Base-by-base conservation (phyloP, 805 yeast species). In the Barnettozyma botsteinii region DNA sequence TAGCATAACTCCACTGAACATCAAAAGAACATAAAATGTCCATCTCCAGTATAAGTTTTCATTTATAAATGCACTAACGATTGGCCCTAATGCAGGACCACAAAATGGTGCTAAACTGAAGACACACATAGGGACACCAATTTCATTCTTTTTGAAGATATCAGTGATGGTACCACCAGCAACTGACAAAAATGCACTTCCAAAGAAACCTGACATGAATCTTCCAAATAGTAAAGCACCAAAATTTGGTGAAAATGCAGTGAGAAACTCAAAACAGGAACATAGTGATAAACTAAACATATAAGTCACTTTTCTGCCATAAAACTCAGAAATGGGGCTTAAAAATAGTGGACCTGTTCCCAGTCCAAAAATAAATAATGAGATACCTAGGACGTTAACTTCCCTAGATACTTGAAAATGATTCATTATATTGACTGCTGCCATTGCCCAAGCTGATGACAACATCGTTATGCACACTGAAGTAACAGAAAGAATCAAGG, bases 81-180 rank as follows among this genome's bases (percentile, higher is more conserved):
- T 56, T 0, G 89, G 89, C 0, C 86, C 86, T 18, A 80, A 51
- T 1, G 81, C 71, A 2, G 93, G 91, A 0, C 91, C 93, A 31
- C 77, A 53, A 40, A 80, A 73, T 3, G 86, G 85, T 3, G 79
- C 70, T 14, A 81, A 63, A 0, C 85, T 70, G 51, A 73, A 83
- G 5, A 80, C 60, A 4, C 85, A 75, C 75, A 85, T 72, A 2
- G 93, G 88, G 9, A 70, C 61, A 24, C 85, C 85, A 40, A 87
- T 75, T 31, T 77, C 72, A 39, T 67, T 60, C 42, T 77, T 77
- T 15, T 65, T 65, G 66, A 78, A 85, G 41, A 84, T 67, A 58
- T 85, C 95, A 10, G 86, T 78, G 33, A 85, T 65, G 1, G 84
- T 71, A 17, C 93, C 94, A 26, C 89, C 88, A 9, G 87, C 86